Evolutionary conservation across 129 eudicot genomes (phyloP).

Genomic region (Flaveria linearis): DNA sequence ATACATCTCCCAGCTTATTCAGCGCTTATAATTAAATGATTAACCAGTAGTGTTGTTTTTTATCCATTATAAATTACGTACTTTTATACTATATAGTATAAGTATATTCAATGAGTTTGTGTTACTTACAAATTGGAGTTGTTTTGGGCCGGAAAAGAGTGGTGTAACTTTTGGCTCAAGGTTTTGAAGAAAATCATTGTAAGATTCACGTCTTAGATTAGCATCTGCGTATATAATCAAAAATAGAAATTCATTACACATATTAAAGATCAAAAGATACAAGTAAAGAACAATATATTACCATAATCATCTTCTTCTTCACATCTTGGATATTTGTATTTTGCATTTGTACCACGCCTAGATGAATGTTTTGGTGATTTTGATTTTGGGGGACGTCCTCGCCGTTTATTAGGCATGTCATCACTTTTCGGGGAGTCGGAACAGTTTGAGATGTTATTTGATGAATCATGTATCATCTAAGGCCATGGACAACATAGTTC

Average conservation of each 20-base stretch:
- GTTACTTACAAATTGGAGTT: conserved; percentile 43
- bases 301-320: conserved; percentile 27
- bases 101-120: not conserved
- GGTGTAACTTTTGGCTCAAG: conserved; percentile 20
- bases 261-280: not conserved
- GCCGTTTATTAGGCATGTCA: conserved; percentile 26
- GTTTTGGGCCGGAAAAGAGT: conserved; percentile 14
- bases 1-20: no score
- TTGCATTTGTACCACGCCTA: not conserved
- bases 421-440: not conserved
- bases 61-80: not conserved
- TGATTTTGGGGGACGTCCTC: conserved; percentile 30
- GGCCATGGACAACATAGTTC: not conserved
- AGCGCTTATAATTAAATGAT: no score
- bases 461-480: not conserved
- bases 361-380: not conserved
- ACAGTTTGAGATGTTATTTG: not conserved
- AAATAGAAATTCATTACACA: not conserved
- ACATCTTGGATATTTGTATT: not conserved
- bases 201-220: conserved; percentile 38
- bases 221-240: conserved; percentile 5
- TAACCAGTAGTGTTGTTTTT: no score
- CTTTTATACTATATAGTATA: not conserved
- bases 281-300: conserved; percentile 9
- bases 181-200: conserved; percentile 8